Percentiles rank a stretch among this genome's conserved stretches.
Evolutionary conservation across 1,284 basidiomycete genomes (phyloP).

Genomic region (Blastosporella zonata): DNA sequence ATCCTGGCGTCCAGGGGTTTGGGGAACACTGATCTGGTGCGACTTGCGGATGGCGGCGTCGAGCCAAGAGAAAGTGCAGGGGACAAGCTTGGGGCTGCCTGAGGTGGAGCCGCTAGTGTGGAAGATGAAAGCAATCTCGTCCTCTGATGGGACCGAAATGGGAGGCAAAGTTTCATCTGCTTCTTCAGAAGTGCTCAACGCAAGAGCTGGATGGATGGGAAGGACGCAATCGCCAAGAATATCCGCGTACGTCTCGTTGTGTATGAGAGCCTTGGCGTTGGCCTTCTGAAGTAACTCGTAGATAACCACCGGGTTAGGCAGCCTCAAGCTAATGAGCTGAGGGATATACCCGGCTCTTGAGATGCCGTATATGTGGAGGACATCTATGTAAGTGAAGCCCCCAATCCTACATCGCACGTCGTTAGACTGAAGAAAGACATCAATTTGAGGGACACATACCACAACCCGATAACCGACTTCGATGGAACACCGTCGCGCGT

Average conservation of each 20-base stretch:
- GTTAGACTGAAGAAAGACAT: neutral
- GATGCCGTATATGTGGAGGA: slow-evolving; percentile 60
- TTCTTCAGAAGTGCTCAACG: slow-evolving; percentile 26
- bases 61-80: slow-evolving; percentile 58
- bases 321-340: slow-evolving; percentile 58
- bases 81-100: slow-evolving; percentile 64
- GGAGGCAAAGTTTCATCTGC: slow-evolving; percentile 38
- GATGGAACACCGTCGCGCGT: slow-evolving; percentile 35
- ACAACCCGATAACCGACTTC: slow-evolving; percentile 58
- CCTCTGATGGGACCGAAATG: slow-evolving; percentile 31
- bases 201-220: slow-evolving; percentile 34
- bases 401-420: slow-evolving; percentile 42
- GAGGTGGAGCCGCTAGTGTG: slow-evolving; percentile 71
- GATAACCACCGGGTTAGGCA: slow-evolving; percentile 57
- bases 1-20: slow-evolving; percentile 51
- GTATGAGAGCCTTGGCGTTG: slow-evolving; percentile 51
- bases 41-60: slow-evolving; percentile 55
- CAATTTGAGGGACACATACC: slow-evolving; percentile 35
- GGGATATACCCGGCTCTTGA: slow-evolving; percentile 63
- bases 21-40: slow-evolving; percentile 46
- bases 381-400: slow-evolving; percentile 58
- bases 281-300: slow-evolving; percentile 51
- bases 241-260: slow-evolving; percentile 43
- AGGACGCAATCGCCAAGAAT: slow-evolving; percentile 37
- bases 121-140: slow-evolving; percentile 55